Base-by-base conservation (phyloP, 192 early-diverging fungal species). In the Glomus cerebriforme region DNA sequence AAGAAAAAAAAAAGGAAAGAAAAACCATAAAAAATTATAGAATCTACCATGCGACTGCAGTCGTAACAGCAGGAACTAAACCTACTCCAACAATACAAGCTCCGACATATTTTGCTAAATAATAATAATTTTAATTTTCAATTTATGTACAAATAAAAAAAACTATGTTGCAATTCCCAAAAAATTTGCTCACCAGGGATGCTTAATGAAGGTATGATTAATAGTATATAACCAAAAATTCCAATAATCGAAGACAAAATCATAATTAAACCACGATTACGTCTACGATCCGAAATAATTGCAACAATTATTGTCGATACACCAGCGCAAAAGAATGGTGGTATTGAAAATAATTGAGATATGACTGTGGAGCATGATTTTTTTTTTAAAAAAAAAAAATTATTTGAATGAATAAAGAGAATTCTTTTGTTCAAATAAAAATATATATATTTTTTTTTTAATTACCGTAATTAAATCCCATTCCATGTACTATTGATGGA, bases 401-500 rank as follows among this genome's bases (percentile, higher is more conserved):
- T 59, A 75, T 9, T n/a, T n/a, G 15, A 73, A 72, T 58, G 54
- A 45, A 19, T 24, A 66, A 9, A 63, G 15, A 58, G 26, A 63
- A 66, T 26, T 29, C 13, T 29, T 31, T 17, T 22, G 26, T n/a
- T 35, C 17, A n/a, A 27, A 35, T 27, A 59, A 3, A n/a, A 74
- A 27, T 13, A n/a, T 13, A 8, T 9, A 12, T 31, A 7, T 12
- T 43, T 35, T 26, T 37, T 31, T 13, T 29, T 31, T 10, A 71
- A 49, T 24, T 59, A 58, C 35, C 83, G 13, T 85, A 67, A 26
- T 81, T 71, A 79, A 89, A 93, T 1, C 92, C 91, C 85, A 95
- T 88, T 43, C 86, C 83, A 35, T 86, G 85, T 72, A 95, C 87
- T 24, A 95, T 93, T 22, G 89, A 90, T 1, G 93, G 92, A 59